A percentile compares a stretch with the other conserved stretches of the same genome.
Conservation (phyloP, 352 stramenopile species). For the Globisporangium barbulae region DNA sequence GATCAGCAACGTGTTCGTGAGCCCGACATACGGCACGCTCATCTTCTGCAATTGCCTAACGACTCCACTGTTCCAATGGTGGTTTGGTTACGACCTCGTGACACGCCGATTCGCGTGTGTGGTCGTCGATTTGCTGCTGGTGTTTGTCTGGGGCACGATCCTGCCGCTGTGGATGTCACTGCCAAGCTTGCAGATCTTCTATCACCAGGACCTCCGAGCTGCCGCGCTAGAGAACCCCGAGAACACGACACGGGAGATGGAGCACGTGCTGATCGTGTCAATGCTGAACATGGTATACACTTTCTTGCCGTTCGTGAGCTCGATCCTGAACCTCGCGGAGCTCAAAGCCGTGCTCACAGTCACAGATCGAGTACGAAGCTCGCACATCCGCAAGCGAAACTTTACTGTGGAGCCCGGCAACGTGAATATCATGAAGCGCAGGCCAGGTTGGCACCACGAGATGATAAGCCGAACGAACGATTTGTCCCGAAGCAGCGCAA, state of each 20-base stretch:
- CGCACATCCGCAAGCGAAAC: not conserved
- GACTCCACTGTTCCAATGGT: not conserved
- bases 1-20: constrained; percentile 4
- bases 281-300: not conserved
- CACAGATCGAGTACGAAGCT: not conserved
- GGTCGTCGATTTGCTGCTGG: not conserved
- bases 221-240: not conserved
- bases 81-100: constrained; percentile 1
- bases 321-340: not conserved
- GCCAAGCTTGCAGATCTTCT: not conserved
- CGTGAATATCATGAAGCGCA: not conserved
- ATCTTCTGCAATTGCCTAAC: constrained; percentile 1
- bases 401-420: not conserved
- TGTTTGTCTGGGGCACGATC: constrained; percentile 7
- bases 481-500: not conserved
- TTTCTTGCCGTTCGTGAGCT: not conserved
- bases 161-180: not conserved
- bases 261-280: constrained; percentile 2
- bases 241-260: not conserved
- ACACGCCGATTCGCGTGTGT: not conserved
- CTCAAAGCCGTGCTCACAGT: constrained; percentile 1
- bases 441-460: not conserved
- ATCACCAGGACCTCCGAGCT: not conserved
- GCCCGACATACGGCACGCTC: not conserved
- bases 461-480: not conserved